A percentile compares a stretch with the other conserved stretches of the same genome.
These are phyloP conservation scores for Torrubiella hemipterigena DNA, from an alignment of 2,329 filamentous ascomycete species.

Conservation along the genomic window DNA sequence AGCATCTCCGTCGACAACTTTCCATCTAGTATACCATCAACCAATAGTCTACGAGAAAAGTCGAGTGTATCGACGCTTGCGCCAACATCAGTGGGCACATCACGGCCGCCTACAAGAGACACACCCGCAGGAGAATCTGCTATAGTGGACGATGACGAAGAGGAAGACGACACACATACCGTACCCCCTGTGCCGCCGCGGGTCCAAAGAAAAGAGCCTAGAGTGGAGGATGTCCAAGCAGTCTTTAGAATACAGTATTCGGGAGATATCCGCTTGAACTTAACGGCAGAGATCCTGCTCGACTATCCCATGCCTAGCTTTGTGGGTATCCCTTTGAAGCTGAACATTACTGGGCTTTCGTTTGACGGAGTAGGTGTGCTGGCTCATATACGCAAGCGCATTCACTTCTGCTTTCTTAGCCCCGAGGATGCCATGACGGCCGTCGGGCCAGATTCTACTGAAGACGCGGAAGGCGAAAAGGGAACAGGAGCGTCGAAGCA, in stretches of 20 bases:
- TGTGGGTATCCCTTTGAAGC: slow-evolving; percentile 83
- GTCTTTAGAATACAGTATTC: slow-evolving; percentile 84
- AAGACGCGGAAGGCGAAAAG: slow-evolving; percentile 12
- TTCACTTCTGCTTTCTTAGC: slow-evolving; percentile 90
- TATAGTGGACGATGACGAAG: slow-evolving; percentile 24
- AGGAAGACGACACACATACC: slow-evolving; percentile 12
- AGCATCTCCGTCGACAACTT: slow-evolving; percentile 34
- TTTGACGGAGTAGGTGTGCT: slow-evolving; percentile 93
- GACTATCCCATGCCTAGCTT: slow-evolving; percentile 99
- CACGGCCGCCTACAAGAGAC: slow-evolving; percentile 47
- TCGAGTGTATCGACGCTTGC: slow-evolving; percentile 51
- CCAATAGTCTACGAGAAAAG: slow-evolving; percentile 39
- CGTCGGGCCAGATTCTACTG: slow-evolving; percentile 38
- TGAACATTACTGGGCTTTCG: slow-evolving; percentile 88
- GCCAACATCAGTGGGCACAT: slow-evolving; percentile 38
- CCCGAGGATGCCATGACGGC: slow-evolving; percentile 79
- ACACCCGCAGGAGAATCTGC: slow-evolving; percentile 23
- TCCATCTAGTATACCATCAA: slow-evolving; percentile 21
- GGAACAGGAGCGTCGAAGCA: slow-evolving; percentile 14
- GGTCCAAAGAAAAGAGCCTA: slow-evolving; percentile 57
- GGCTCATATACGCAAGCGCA: slow-evolving; percentile 76
- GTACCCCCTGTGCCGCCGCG: slow-evolving; percentile 20
- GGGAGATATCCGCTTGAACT: slow-evolving; percentile 73
- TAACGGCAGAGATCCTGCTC: slow-evolving; percentile 89
- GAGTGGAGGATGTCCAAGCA: slow-evolving; percentile 80